Evolutionary conservation across 768 basidiomycete species (phyloP), one percentile per base, ranked within the genome.

Genomic region (Amyloporia xantha): DNA sequence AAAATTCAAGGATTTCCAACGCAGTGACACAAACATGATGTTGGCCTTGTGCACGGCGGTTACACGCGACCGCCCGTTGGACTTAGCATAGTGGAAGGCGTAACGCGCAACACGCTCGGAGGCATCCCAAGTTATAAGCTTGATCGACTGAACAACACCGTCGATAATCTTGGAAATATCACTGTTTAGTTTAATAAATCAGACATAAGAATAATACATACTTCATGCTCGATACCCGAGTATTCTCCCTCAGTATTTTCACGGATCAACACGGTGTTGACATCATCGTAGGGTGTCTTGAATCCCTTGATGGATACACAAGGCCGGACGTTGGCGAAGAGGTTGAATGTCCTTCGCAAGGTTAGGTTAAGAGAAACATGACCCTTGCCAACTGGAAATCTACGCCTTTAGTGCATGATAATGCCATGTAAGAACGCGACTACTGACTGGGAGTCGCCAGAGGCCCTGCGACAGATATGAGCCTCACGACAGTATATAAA

Each of bases 211-310:
- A 47, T 27, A 11, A 26, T 19, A 47, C 70, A 10, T 51, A 92
- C 93, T 81, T 98, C 94, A 68, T 99, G 96, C 69, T 99, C 96
- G 58, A 99, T 98, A 58, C 96, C 96, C 51, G 94, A 97, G 71
- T 99, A 99, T 68, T 99, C 96, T 67, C 96, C 96, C 70, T 99
- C 96, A 7, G 96, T 99, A 69, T 99, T 99, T 74, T 99, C 96
- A 63, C 96, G 91, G 66, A 99, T 99, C 57, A 99, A 74, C 45
- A 97, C 93, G 21, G 91, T 94, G 75, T 99, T 88, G 56, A 99
- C 96, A 61, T 97, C 86, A 66, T 98, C 94, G 62, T 99, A 98
- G 1, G 95, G 88, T 0, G 96, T 99, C 74, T 96, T 96, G 78
- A 85, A 98, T 24, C 96, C 96, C 67, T 91, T 73, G 69, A 99